Percentiles rank a stretch among this genome's conserved stretches.
Evolutionary conservation across 495 filamentous ascomycete species (phyloP).

Genomic region (Penicillium antarcticum): DNA sequence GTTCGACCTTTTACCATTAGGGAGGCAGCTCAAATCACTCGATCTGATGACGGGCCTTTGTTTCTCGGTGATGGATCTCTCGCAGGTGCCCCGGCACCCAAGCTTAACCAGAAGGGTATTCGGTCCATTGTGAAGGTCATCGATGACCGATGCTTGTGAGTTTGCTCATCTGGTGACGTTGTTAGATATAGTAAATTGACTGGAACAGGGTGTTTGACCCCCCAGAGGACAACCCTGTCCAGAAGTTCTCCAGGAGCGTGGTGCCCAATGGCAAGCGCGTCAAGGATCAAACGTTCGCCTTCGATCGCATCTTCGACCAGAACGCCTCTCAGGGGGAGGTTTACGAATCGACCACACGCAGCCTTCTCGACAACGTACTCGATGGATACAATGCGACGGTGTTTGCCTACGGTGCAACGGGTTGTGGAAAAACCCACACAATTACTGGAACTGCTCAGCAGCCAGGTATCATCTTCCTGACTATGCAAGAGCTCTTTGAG

Average conservation of each 20-base stretch:
- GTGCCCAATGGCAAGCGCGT: slow-evolving; percentile 85
- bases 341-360: slow-evolving; percentile 90
- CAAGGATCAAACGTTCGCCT: slow-evolving; percentile 97
- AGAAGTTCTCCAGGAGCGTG: slow-evolving; percentile 80
- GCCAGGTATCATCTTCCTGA: slow-evolving; percentile 97
- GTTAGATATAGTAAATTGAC: slow-evolving; percentile 8
- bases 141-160: slow-evolving; percentile 93
- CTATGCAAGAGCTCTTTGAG: slow-evolving; percentile 98
- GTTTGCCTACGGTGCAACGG: slow-evolving; percentile 96
- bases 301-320: slow-evolving; percentile 96
- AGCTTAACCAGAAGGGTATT: slow-evolving; percentile 81
- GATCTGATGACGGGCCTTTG: slow-evolving; percentile 78
- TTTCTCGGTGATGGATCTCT: slow-evolving; percentile 96
- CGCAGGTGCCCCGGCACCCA: slow-evolving; percentile 74
- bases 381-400: slow-evolving; percentile 99
- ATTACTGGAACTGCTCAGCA: slow-evolving; percentile 93
- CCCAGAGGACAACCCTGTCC: slow-evolving; percentile 93
- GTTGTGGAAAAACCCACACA: slow-evolving; percentile 97
- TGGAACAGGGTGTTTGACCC: slow-evolving; percentile 84
- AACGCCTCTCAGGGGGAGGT: slow-evolving; percentile 90
- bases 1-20: slow-evolving; percentile 85
- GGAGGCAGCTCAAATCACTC: slow-evolving; percentile 65
- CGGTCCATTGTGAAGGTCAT: slow-evolving; percentile 92
- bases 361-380: slow-evolving; percentile 86
- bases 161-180: slow-evolving; percentile 13